These are phyloP conservation scores for Melaleuca quinquenervia DNA, from an alignment of 345 rosid genomes.

Conservation along the genomic window DNA sequence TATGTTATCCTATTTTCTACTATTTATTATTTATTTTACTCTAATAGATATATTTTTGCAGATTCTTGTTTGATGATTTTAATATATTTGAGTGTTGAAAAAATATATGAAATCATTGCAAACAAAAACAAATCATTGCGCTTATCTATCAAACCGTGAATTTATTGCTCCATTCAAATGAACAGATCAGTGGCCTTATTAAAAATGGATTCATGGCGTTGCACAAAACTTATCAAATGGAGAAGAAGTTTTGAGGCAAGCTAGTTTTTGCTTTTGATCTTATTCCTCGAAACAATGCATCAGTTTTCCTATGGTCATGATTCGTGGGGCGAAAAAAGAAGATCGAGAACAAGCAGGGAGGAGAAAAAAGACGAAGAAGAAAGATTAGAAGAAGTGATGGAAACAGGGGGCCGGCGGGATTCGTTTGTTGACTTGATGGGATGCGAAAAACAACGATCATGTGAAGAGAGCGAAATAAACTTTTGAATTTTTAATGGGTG, in stretches of 20 bases:
- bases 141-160: fast-evolving
- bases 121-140: fast-evolving
- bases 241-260: neutral
- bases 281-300: neutral
- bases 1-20: neutral
- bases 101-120: neutral
- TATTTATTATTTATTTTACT: neutral
- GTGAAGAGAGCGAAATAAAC: too few relatives aligned
- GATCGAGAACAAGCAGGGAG: too few relatives aligned
- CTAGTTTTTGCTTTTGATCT: neutral
- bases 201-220: fast-evolving
- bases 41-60: neutral
- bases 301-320: neutral
- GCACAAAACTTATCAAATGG: neutral
- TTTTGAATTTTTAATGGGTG: too few relatives aligned
- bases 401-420: too few relatives aligned
- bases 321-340: neutral
- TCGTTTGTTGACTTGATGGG: too few relatives aligned
- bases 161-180: neutral
- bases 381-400: too few relatives aligned
- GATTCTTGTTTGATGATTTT: fast-evolving
- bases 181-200: fast-evolving
- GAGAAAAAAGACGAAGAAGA: too few relatives aligned
- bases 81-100: neutral
- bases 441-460: too few relatives aligned